phyloP scores from a whole-genome alignment of 148 eudicot species.

The Spergularia marina region DNA sequence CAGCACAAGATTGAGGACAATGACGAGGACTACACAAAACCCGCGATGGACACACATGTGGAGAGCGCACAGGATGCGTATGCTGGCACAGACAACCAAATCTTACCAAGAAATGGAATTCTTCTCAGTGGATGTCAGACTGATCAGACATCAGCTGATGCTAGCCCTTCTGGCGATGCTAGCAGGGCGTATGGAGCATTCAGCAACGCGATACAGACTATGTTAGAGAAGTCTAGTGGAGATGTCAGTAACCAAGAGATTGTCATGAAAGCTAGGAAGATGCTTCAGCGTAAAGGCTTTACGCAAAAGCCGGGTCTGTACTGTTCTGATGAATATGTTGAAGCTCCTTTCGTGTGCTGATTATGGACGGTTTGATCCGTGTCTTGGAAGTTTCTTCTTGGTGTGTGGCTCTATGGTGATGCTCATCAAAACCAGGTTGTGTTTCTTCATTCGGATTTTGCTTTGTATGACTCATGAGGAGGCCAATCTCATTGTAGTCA shows the following conservation, averaged over 20 bases:
- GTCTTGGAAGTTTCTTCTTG: no score
- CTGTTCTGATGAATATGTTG: constrained; percentile 63
- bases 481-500: no score
- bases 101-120: constrained; percentile 63
- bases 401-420: no score
- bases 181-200: constrained; percentile 77
- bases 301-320: constrained; percentile 87
- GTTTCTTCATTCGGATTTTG: no score
- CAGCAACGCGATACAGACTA: constrained; percentile 71
- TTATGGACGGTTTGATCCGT: not conserved
- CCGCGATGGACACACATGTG: constrained; percentile 58
- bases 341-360: constrained; percentile 65
- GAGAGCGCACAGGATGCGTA: constrained; percentile 58
- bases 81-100: constrained; percentile 57
- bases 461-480: no score
- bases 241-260: constrained; percentile 46
- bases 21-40: constrained; percentile 59
- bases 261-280: constrained; percentile 65
- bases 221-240: constrained; percentile 53
- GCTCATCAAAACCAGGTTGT: no score
- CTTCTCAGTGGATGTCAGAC: constrained; percentile 94
- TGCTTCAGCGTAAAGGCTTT: constrained; percentile 76
- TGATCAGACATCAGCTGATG: constrained; percentile 90
- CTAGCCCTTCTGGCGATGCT: constrained; percentile 62
- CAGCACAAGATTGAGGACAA: constrained; percentile 73